Evolutionary conservation across 192 early-diverging fungal genomes (phyloP), one percentile per base, ranked within the genome.

Genomic region (Linderina pennispora): DNA sequence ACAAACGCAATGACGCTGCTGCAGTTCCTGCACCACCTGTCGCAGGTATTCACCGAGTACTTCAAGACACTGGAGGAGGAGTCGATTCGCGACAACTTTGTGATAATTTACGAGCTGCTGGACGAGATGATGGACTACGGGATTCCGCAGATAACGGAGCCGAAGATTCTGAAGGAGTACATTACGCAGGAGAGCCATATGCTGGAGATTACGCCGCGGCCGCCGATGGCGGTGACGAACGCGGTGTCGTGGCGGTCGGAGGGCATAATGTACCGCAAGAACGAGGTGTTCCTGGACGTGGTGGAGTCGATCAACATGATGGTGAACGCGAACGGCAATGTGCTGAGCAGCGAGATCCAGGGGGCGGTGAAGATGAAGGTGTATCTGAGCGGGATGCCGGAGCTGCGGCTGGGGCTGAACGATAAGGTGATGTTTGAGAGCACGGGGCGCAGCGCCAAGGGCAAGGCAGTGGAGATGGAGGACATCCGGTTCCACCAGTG

Each of bases 161-260:
- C 86, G 24, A 90, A 91, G 67, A 90, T 90, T 37, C 72, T 91
- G 50, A 79, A 89, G 53, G 88, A 88, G 75, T 95, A 98, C 53
- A 98, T 97, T 60, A 96, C 92, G 18, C 96, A 97, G 65, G 96
- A 98, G 66, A 89, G 88, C 43, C 87, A 96, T 55, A 93, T 91
- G 48, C 78, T 97, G 35, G 94, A 97, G 58, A 82, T 84, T 21
- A 88, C 89, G 60, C 83, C 86, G 15, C 78, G 92, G 4, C 92
- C 90, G 23, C 92, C 96, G 8, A 89, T 91, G 77, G 86, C 86
- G 3, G 83, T 84, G 23, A 84, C 82, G 21, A 79, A 81, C 28
- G 82, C 80, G 9, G 80, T 85, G 23, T 86, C 81, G 16, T 83
- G 81, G 82, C 65, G 80, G 38, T 77, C 80, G 9, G 81, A 86